A percentile compares a stretch with the other conserved stretches of the same genome.
These are phyloP conservation scores for Kalaharituber pfeilii DNA, from an alignment of 2,329 filamentous ascomycete genomes.

Conservation along the genomic window DNA sequence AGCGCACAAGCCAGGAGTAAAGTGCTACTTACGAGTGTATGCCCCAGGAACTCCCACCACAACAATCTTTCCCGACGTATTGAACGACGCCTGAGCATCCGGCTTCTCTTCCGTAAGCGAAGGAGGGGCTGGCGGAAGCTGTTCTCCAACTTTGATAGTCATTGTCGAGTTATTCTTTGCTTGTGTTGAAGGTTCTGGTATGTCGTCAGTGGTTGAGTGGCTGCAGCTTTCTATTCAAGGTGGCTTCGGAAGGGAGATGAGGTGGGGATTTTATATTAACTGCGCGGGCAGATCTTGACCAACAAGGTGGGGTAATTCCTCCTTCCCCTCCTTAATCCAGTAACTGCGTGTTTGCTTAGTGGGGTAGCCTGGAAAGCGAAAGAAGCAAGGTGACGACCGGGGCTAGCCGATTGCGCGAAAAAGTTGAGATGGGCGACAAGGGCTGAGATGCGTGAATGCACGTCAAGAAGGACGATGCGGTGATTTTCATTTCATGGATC, in stretches of 20 bases:
- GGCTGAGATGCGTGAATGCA: no score
- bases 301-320: no score
- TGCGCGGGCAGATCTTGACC: background rate
- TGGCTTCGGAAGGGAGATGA: no score
- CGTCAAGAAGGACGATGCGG: no score
- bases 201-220: background rate
- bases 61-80: constrained; percentile 46
- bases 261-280: background rate
- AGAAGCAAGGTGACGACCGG: no score
- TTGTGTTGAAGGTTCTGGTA: background rate
- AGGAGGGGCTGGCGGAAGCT: constrained; percentile 12
- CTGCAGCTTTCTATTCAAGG: no score
- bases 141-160: constrained; percentile 3
- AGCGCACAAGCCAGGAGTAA: background rate
- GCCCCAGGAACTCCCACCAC: constrained; percentile 75
- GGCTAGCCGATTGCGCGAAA: no score
- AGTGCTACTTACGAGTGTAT: constrained; percentile 37
- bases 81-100: constrained; percentile 9
- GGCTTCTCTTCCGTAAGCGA: constrained; percentile 15
- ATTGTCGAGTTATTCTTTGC: background rate
- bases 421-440: no score
- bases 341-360: no score
- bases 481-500: no score
- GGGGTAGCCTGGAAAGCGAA: no score
- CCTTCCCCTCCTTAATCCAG: no score